Evolutionary conservation across 805 yeast genomes (phyloP).

Genomic region (Cyberlindnera galapagoensis): DNA sequence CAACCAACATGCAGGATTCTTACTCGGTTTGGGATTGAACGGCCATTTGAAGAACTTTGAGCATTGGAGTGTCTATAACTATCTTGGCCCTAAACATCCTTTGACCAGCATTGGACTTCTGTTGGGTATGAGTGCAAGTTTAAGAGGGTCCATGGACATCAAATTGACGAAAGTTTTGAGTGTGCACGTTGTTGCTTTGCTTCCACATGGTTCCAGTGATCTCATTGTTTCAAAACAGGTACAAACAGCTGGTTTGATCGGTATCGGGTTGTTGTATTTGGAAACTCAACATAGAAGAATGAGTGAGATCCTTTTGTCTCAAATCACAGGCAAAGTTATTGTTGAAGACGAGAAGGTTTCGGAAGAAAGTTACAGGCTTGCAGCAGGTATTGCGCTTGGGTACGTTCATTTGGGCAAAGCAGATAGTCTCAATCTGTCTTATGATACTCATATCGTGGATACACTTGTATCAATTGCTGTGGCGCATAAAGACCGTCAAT

Average conservation of each 20-base stretch:
- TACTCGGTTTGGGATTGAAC: slow-evolving; percentile 86
- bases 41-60: slow-evolving; percentile 81
- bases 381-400: slow-evolving; percentile 88
- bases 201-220: slow-evolving; percentile 89
- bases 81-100: slow-evolving; percentile 82
- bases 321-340: slow-evolving; percentile 48
- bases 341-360: slow-evolving; percentile 50
- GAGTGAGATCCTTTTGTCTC: slow-evolving; percentile 72
- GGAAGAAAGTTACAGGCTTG: slow-evolving; percentile 75
- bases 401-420: slow-evolving; percentile 78
- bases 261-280: slow-evolving; percentile 79
- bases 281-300: slow-evolving; percentile 78
- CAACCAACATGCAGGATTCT: slow-evolving; percentile 90
- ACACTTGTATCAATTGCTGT: slow-evolving; percentile 50
- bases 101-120: slow-evolving; percentile 81
- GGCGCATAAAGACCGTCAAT: slow-evolving; percentile 57
- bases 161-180: slow-evolving; percentile 86
- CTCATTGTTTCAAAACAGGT: slow-evolving; percentile 76
- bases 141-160: slow-evolving; percentile 73
- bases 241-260: slow-evolving; percentile 87
- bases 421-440: slow-evolving; percentile 46
- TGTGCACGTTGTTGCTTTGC: slow-evolving; percentile 85
- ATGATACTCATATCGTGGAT: slow-evolving; percentile 61
- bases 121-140: slow-evolving; percentile 89
- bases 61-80: slow-evolving; percentile 95